Evolutionary conservation across 139 green algal genomes (phyloP).

Genomic region (Chlorella sp.): DNA sequence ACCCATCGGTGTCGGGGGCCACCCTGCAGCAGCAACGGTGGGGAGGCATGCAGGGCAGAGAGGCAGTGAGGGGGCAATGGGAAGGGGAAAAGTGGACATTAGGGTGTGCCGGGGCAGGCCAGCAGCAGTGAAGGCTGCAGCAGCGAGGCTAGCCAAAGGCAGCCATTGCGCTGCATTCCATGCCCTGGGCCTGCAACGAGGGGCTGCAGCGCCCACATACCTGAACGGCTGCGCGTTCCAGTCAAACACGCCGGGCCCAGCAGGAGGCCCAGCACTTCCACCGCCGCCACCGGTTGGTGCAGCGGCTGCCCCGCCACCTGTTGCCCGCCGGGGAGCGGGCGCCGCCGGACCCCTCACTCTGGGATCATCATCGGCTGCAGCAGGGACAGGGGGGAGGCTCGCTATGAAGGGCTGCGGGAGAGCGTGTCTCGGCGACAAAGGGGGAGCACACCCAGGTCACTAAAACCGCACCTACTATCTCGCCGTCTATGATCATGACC

Average conservation of each 20-base stretch:
- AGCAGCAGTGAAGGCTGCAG: background rate
- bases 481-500: slow-evolving; percentile 7
- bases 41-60: background rate
- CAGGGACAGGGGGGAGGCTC: background rate
- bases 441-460: background rate
- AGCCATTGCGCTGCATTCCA: too few relatives aligned
- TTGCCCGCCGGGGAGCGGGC: background rate
- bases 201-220: background rate
- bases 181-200: background rate
- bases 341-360: background rate
- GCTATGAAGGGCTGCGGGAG: background rate
- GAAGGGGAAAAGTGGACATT: background rate
- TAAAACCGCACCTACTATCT: background rate
- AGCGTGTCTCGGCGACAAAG: background rate
- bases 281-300: background rate
- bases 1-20: background rate
- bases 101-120: background rate
- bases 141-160: background rate
- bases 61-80: background rate
- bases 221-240: background rate
- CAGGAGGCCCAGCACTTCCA: background rate
- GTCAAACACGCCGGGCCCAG: background rate
- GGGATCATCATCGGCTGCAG: slow-evolving; percentile 7
- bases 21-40: background rate
- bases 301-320: background rate